phyloP scores from a whole-genome alignment of 1,284 basidiomycete genomes.

The Apiotrichum akiyoshidainum region DNA sequence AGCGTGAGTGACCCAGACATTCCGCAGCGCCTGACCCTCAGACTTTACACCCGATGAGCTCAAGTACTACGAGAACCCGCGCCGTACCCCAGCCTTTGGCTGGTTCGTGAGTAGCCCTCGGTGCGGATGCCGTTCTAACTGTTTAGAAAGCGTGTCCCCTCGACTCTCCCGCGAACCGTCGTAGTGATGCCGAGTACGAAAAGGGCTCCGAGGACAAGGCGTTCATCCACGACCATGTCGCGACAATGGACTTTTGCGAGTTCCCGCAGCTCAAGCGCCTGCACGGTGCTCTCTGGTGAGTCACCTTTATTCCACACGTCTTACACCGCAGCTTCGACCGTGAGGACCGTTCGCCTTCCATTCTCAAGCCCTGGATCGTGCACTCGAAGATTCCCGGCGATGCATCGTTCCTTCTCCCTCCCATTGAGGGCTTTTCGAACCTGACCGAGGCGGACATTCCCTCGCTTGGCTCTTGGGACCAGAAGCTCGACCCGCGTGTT shows the following conservation, averaged over 20 bases:
- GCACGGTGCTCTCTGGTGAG: constrained; percentile 47
- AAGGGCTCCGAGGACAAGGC: constrained; percentile 28
- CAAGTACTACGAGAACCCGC: constrained; percentile 44
- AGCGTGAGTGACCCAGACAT: constrained; percentile 40
- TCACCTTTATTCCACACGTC: background rate
- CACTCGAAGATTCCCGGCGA: constrained; percentile 50
- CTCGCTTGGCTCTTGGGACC: constrained; percentile 40
- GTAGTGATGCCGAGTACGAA: constrained; percentile 38
- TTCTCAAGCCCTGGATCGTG: constrained; percentile 46
- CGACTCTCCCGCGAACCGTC: constrained; percentile 46
- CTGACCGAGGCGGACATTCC: constrained; percentile 35
- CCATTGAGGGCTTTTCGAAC: constrained; percentile 48
- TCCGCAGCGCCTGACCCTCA: constrained; percentile 21
- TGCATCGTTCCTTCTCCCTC: constrained; percentile 44
- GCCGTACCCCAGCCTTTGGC: constrained; percentile 45
- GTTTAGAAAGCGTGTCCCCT: constrained; percentile 46
- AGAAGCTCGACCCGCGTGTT: constrained; percentile 46
- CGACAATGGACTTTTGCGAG: constrained; percentile 55
- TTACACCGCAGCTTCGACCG: constrained; percentile 35
- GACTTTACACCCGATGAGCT: constrained; percentile 49
- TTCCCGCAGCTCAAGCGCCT: constrained; percentile 51
- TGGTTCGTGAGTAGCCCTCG: constrained; percentile 44
- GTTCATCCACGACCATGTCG: constrained; percentile 53
- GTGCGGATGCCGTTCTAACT: background rate
- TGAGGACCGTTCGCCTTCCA: constrained; percentile 44